Base-by-base conservation (phyloP, 2,329 filamentous ascomycete species). In the Keithomyces neogunnii region DNA sequence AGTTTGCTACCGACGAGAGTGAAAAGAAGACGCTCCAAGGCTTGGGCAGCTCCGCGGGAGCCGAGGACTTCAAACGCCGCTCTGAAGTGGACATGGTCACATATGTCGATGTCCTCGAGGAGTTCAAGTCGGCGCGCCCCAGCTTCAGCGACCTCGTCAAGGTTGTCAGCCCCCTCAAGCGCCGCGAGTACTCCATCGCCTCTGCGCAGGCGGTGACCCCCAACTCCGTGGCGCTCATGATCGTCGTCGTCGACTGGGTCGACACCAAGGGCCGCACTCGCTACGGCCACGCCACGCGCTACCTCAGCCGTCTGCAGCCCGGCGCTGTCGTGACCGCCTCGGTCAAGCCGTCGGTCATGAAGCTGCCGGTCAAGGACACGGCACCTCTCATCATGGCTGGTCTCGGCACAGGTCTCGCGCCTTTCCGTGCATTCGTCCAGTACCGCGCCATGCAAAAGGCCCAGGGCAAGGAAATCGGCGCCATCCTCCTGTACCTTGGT, bases 371-470 rank as follows among this genome's bases (percentile, higher is more conserved):
- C 55, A 86, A 84, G 66, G 85, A 91, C 60, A 93, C 89, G 38
- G 89, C 92, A 46, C 93, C 93, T 40, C 84, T 99, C 66, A 96
- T 99, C 77, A 96, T 99, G 92, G 93, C 93, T 8, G 93, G 93
- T 69, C 86, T 97, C n/a, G 93, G 93, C 57, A 99, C 93, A 0
- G 93, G 93, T 65, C 85, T 99, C 28, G 93, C 93, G 1, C 93
- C 93, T n/a, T 99, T 99, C 89, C 89, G 93, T 58, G 93, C 93
- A 54, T 99, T 99, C 65, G 87, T 97, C 45, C 93, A 99, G 73
- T 93, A 99, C 74, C 92, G 93, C 52, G 93, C 93, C 47, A 90
- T 95, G 82, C 92, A 99, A 68, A 96, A 96, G 75, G 85, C 89
- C n/a, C 89, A 95, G 69, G 93, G 93, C 69, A 91, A 95, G 75